These are phyloP conservation scores for Teunomyces atbi DNA, from an alignment of 805 yeast species.

Conservation along the genomic window DNA sequence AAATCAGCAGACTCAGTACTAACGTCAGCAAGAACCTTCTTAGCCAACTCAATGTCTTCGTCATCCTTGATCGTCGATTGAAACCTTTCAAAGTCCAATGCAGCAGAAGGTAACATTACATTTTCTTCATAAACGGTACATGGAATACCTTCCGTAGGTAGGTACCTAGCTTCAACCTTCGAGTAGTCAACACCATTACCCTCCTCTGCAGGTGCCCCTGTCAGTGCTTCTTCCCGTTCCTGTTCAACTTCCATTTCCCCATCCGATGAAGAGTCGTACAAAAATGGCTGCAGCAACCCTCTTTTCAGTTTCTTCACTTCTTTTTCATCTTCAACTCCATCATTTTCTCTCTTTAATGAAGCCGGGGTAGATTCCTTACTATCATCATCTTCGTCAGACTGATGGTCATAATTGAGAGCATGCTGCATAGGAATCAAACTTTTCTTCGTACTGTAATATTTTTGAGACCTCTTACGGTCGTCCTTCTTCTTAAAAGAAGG, in stretches of 20 bases:
- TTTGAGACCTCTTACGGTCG: conserved; percentile 12
- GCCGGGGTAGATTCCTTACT: conserved; percentile 38
- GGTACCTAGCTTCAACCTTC: conserved; percentile 36
- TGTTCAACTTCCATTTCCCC: conserved; percentile 24
- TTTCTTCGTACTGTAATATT: conserved; percentile 20
- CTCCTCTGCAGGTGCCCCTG: conserved; percentile 17
- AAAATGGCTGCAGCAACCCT: conserved; percentile 22
- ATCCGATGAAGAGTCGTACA: conserved; percentile 37
- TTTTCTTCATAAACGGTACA: conserved; percentile 54
- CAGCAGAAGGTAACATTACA: conserved; percentile 21
- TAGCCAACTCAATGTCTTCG: conserved; percentile 64
- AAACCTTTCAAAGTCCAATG: conserved; percentile 46
- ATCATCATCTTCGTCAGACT: conserved; percentile 34
- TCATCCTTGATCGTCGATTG: conserved; percentile 63
- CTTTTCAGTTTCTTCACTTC: conserved; percentile 24
- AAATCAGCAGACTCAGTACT: conserved; percentile 16
- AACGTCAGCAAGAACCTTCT: conserved; percentile 36
- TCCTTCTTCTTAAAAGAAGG: conserved; percentile 37
- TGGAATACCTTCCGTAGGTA: conserved; percentile 54
- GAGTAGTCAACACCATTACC: conserved; percentile 25
- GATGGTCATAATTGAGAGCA: conserved; percentile 45
- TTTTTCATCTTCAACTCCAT: conserved; percentile 19
- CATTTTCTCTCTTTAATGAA: conserved; percentile 29
- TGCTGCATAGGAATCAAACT: conserved; percentile 51
- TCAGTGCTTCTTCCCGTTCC: conserved; percentile 19